Percentiles rank a stretch among this genome's conserved stretches.
phyloP scores from a whole-genome alignment of 1,284 basidiomycete species.

The Schizopora paradoxa region DNA sequence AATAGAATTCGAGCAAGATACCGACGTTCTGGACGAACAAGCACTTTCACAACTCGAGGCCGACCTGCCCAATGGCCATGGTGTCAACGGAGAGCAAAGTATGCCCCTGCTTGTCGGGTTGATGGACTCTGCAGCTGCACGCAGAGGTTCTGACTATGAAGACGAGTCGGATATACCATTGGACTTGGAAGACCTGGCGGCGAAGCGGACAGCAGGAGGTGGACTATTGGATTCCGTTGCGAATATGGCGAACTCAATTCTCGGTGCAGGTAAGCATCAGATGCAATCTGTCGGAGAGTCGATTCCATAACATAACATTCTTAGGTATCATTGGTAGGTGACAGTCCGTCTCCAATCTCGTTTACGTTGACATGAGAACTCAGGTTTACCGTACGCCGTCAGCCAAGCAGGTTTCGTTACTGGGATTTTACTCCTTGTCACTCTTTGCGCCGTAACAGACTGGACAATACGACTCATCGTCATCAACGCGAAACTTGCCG shows the following conservation, averaged over 20 bases:
- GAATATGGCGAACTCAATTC: slow-evolving; percentile 95
- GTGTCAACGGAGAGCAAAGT: slow-evolving; percentile 43
- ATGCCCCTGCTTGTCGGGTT: slow-evolving; percentile 77
- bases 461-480: slow-evolving; percentile 98
- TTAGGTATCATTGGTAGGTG: slow-evolving; percentile 77
- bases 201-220: slow-evolving; percentile 67
- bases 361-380: slow-evolving; percentile 4
- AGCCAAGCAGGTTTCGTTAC: slow-evolving; percentile 90
- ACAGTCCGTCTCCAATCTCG: slow-evolving; percentile 2
- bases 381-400: slow-evolving; percentile 88
- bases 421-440: slow-evolving; percentile 76
- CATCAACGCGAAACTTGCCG: slow-evolving; percentile 93
- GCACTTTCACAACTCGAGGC: slow-evolving; percentile 35
- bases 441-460: slow-evolving; percentile 84
- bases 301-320: slow-evolving; percentile 15
- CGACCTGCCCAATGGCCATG: slow-evolving; percentile 28
- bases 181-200: slow-evolving; percentile 62
- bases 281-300: slow-evolving; percentile 4
- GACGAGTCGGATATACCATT: slow-evolving; percentile 33
- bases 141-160: slow-evolving; percentile 48
- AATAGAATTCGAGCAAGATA: slow-evolving; percentile 72
- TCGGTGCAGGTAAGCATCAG: slow-evolving; percentile 74
- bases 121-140: slow-evolving; percentile 54
- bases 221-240: slow-evolving; percentile 81
- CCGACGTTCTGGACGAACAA: slow-evolving; percentile 67